These are phyloP conservation scores for Medicago lupulina DNA, from an alignment of 306 rosid species.

Conservation along the genomic window DNA sequence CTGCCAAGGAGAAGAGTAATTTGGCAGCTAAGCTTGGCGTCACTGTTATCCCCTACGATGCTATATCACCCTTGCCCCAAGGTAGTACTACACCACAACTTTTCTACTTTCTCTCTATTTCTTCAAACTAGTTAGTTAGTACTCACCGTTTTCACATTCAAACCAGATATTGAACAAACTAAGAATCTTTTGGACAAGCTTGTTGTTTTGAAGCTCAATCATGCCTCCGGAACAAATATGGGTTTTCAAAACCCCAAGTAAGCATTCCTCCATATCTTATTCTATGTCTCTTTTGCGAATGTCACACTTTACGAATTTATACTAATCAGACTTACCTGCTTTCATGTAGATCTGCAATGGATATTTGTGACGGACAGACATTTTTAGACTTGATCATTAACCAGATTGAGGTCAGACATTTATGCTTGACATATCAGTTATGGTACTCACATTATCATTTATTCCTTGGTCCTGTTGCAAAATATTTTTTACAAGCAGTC, in stretches of 20 bases:
- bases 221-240: constrained; percentile 49
- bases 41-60: constrained; percentile 58
- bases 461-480: constrained; percentile 1
- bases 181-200: constrained; percentile 73
- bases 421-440: not conserved
- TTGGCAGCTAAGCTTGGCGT: constrained; percentile 46
- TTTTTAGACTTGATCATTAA: constrained; percentile 61
- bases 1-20: constrained; percentile 37
- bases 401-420: constrained; percentile 66
- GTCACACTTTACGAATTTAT: too few relatives aligned
- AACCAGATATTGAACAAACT: constrained; percentile 56
- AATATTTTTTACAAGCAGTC: constrained; percentile 4
- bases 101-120: not conserved
- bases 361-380: constrained; percentile 59
- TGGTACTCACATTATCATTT: constrained; percentile 4
- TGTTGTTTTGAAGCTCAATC: constrained; percentile 70
- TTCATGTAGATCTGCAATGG: constrained; percentile 57
- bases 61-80: constrained; percentile 51
- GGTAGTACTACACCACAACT: constrained; percentile 46
- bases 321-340: too few relatives aligned
- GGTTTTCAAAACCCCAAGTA: constrained; percentile 71
- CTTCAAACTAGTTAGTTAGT: constrained; percentile 23
- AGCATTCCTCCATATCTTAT: constrained; percentile 17
- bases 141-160: not conserved
- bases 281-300: constrained; percentile 6